Conservation (phyloP, 306 rosid genomes). For the Rosa rugosa region DNA sequence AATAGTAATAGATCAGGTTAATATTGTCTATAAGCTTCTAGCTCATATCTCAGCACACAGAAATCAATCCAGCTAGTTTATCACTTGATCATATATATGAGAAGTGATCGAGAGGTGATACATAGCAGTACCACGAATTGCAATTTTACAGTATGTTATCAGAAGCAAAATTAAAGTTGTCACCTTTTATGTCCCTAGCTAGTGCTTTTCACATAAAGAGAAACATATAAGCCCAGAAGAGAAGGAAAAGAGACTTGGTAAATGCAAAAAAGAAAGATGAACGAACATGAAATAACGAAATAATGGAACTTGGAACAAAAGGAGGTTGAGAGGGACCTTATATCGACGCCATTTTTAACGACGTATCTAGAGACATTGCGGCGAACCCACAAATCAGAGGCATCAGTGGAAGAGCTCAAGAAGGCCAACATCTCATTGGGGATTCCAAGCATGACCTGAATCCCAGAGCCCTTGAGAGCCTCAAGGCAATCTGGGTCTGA, state of each 20-base stretch:
- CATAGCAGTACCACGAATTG: background rate
- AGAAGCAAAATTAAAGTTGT: background rate
- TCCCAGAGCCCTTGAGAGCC: conserved; percentile 67
- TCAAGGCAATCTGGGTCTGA: conserved; percentile 59
- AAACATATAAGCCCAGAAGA: background rate
- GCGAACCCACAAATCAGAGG: conserved; percentile 81
- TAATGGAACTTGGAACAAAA: background rate
- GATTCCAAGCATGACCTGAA: conserved; percentile 85
- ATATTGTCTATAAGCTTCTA: background rate
- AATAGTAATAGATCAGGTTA: background rate
- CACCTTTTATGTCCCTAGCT: background rate
- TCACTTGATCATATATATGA: background rate
- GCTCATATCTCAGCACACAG: background rate
- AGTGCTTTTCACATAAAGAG: background rate
- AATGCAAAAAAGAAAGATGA: background rate
- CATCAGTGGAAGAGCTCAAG: conserved; percentile 58
- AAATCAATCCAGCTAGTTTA: background rate
- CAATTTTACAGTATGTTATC: background rate
- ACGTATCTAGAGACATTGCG: conserved; percentile 68
- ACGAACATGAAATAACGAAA: background rate
- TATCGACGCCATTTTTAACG: conserved; percentile 72
- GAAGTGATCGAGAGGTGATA: background rate
- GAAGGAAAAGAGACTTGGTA: background rate
- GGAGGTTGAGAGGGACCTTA: conserved; percentile 52
- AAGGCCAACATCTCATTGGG: conserved; percentile 78